These are phyloP conservation scores for Peltaster fructicola DNA, from an alignment of 2,329 filamentous ascomycete genomes.

Conservation along the genomic window DNA sequence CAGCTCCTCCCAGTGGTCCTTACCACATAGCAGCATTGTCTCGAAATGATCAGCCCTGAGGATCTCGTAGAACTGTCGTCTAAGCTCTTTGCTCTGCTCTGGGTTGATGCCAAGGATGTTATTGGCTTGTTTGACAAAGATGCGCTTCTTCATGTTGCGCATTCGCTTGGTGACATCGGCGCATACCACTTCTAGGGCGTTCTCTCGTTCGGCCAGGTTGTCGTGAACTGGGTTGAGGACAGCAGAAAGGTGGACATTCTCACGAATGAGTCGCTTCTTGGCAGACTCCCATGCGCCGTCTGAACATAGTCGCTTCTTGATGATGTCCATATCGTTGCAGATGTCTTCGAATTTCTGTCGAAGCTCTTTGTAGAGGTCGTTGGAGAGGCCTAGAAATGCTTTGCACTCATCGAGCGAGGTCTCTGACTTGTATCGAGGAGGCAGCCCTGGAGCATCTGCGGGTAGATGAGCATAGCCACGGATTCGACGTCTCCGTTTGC, in stretches of 20 bases:
- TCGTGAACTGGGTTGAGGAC: slow-evolving; percentile 40
- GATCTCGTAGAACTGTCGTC: slow-evolving; percentile 47
- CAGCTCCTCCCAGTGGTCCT: slow-evolving; percentile 52
- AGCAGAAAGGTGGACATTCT: slow-evolving; percentile 44
- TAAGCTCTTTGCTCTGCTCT: slow-evolving; percentile 47
- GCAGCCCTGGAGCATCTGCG: slow-evolving; percentile 43
- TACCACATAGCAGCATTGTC: slow-evolving; percentile 54
- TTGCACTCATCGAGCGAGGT: slow-evolving; percentile 69
- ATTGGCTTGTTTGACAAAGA: slow-evolving; percentile 60
- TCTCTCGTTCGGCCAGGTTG: slow-evolving; percentile 41
- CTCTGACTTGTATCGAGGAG: slow-evolving; percentile 63
- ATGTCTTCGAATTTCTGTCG: slow-evolving; percentile 52
- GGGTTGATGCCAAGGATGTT: slow-evolving; percentile 52
- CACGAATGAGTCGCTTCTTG: slow-evolving; percentile 49
- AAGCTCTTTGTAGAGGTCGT: slow-evolving; percentile 43
- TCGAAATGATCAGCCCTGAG: slow-evolving; percentile 49
- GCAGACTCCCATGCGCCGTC: slow-evolving; percentile 55
- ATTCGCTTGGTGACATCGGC: slow-evolving; percentile 69
- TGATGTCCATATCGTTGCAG: slow-evolving; percentile 47
- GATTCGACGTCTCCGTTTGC: slow-evolving; percentile 51
- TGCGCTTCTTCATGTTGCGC: slow-evolving; percentile 44
- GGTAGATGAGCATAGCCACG: slow-evolving; percentile 51
- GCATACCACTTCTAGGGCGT: slow-evolving; percentile 63
- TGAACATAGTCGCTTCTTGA: slow-evolving; percentile 60
- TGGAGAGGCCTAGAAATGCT: slow-evolving; percentile 46